Evolutionary conservation across 345 rosid genomes (phyloP), one percentile per base, ranked within the genome.

Genomic region (Populus euphratica): DNA sequence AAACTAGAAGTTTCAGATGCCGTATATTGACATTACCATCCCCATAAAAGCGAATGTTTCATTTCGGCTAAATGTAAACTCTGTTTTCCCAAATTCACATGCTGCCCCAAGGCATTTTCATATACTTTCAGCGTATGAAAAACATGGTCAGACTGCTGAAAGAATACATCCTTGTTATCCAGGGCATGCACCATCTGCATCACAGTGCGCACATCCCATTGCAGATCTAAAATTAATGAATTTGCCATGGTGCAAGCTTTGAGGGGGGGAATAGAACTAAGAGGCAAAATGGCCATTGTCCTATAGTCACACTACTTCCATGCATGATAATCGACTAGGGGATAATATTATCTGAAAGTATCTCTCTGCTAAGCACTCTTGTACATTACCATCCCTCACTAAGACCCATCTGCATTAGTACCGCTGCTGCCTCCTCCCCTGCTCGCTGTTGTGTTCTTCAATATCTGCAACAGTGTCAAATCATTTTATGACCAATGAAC

Each of bases 371-470:
- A 59, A 10, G 11, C 29, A n/a, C 64, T 23, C 13, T 56, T n/a
- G 63, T 3, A 9, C 23, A 11, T 10, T 54, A 31, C n/a, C 56
- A 6, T 29, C 20, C 20, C 21, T 27, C 82, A 88, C 25, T 76
- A 80, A 9, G 85, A 80, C 31, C 91, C 88, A 25, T 91, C 98
- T 0, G 80, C 86, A 41, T 85, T 91, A 33, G 91, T 64, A 85
- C 85, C 84, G 66, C 87, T 76, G 12, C 85, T 76, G 56, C 91
- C 86, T 33, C 90, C 92, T 82, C 92, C 87, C 86, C 91, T 84
- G 86, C 92, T 86, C 2, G 93, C 96, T n/a, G 99, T 95, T n/a
- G 97, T 93, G 88, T 95, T 93, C 93, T 93, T 93, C 84, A 95
- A 73, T 82, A 93, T 93, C 98, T 95, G 90, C 87, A 81, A 73